Conservation (phyloP, 2,329 filamentous ascomycete genomes). For the Hypomyces rosellus region DNA sequence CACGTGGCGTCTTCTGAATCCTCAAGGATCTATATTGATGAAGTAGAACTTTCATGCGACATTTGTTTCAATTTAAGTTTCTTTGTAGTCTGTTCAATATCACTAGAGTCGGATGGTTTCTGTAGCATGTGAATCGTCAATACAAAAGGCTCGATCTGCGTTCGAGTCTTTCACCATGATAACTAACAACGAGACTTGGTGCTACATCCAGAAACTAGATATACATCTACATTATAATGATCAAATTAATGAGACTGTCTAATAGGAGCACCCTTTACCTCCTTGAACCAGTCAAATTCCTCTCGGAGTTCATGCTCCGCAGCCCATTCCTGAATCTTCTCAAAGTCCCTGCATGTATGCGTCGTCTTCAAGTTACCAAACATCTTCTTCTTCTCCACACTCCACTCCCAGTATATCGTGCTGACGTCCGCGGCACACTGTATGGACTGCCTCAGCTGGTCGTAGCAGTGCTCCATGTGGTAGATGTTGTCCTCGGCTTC, state of each 20-base stretch:
- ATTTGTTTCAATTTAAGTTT: background rate
- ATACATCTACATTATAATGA: too few relatives aligned
- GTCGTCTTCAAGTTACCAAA: conserved; percentile 48
- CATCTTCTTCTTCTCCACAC: conserved; percentile 37
- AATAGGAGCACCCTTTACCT: conserved; percentile 14
- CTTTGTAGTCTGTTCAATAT: background rate
- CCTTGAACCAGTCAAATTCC: conserved; percentile 12
- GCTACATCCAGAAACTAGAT: too few relatives aligned
- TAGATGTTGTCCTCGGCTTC: conserved; percentile 27
- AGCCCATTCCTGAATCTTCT: conserved; percentile 44
- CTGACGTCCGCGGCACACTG: conserved; percentile 49
- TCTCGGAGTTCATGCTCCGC: conserved; percentile 20
- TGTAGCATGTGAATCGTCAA: background rate
- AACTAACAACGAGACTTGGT: too few relatives aligned
- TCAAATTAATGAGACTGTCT: background rate
- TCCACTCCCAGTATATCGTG: conserved; percentile 46
- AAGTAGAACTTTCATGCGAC: conserved; percentile 2
- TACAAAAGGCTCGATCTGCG: too few relatives aligned
- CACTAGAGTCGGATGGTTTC: too few relatives aligned
- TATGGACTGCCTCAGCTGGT: conserved; percentile 46
- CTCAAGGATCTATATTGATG: background rate
- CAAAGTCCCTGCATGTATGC: conserved; percentile 48
- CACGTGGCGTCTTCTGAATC: too few relatives aligned
- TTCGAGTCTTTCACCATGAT: too few relatives aligned
- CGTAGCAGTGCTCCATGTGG: conserved; percentile 44